Evolutionary conservation across 2,329 filamentous ascomycete species (phyloP), one percentile per base, ranked within the genome.

Genomic region (Colletotrichum sansevieriae): DNA sequence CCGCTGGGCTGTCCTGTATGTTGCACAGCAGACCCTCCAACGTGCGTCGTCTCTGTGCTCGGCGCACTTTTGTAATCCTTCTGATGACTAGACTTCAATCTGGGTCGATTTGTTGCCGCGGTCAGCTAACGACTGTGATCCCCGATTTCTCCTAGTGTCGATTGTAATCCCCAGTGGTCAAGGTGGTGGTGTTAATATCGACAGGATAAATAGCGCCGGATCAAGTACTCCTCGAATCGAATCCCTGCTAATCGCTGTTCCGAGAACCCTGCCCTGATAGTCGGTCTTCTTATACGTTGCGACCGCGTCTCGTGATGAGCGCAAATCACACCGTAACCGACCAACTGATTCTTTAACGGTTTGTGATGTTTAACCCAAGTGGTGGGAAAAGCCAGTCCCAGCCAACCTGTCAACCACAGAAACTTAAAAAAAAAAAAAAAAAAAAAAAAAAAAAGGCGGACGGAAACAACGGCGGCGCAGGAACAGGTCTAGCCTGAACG

Each of bases 371-470:
- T 29, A 7, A 8, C 62, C 37, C 54, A 41, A 63, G 33, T 62
- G 41, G 25, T 56, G 59, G 59, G 59, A 56, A 67, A 68, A 7
- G 65, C 41, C 58, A 18, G 47, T 49, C 43, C 43, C 64, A 35
- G 51, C 43, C 13, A 63, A 51, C 43, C 13, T 49, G 10, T 35
- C 33, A 51, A 43, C 3, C 29, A 29, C 5, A 29, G 18, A 18
- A 18, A 18, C 18, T 2, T n/a, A n/a, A 18, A 18, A 18, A 18
- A 18, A 18, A 18, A 18, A 18, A 18, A 18, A 18, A 18, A 18
- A 18, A 18, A 18, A 6, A 15, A 20, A 33, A 47, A 18, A 33
- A 10, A 55, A 39, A 47, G n/a, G 15, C 46, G 47, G 44, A 35
- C 59, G 29, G 33, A 6, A 35, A 44, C 46, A 18, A 20, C 33